These are phyloP conservation scores for Colletotrichum lentis DNA, from an alignment of 2,329 filamentous ascomycete species.

Conservation along the genomic window DNA sequence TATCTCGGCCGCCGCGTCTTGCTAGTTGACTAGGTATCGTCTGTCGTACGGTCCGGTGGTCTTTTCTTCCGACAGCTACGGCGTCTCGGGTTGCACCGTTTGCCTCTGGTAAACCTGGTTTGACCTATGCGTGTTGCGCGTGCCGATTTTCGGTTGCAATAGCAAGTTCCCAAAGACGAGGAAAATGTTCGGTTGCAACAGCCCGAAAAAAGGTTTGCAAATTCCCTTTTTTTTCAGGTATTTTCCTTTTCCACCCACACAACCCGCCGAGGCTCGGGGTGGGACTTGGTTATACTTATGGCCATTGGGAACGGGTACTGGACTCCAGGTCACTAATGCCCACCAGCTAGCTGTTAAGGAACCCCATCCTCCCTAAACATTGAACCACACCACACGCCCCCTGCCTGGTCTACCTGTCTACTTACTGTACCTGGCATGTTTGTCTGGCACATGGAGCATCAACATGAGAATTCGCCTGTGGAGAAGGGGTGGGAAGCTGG, in stretches of 20 bases:
- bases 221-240: no score
- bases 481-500: constrained; percentile 18
- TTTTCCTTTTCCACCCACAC: background rate
- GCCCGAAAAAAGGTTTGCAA: constrained; percentile 29
- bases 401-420: background rate
- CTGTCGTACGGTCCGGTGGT: constrained; percentile 9
- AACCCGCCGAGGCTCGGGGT: background rate
- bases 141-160: background rate
- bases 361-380: constrained; percentile 2
- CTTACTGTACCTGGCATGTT: background rate
- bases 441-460: constrained; percentile 21
- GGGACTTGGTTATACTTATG: constrained; percentile 36
- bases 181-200: background rate
- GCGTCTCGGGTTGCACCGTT: background rate
- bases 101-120: background rate
- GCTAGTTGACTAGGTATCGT: background rate
- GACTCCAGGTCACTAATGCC: constrained; percentile 22
- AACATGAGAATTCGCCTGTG: constrained; percentile 24
- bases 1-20: constrained; percentile 13
- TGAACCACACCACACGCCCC: constrained; percentile 12
- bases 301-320: constrained; percentile 18
- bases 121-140: background rate
- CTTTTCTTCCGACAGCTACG: constrained; percentile 5
- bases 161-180: background rate
- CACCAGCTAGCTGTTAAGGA: constrained; percentile 19